These are phyloP conservation scores for Botryosphaeria agaves DNA, from an alignment of 2,329 filamentous ascomycete genomes.

Conservation along the genomic window DNA sequence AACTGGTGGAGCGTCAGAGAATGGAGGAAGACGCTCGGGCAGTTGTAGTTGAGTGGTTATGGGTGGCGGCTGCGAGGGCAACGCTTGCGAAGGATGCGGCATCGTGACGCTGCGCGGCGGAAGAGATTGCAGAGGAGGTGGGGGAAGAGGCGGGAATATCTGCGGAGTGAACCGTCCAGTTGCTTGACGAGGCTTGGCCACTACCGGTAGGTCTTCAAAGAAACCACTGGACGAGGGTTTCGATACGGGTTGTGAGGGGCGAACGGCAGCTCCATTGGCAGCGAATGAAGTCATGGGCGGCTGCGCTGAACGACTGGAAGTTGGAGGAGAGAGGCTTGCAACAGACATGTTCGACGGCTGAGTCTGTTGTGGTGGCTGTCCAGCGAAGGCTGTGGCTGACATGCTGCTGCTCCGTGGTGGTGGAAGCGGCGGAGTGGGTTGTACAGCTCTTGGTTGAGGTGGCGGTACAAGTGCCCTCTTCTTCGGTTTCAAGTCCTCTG, in stretches of 20 bases:
- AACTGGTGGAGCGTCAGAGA: slow-evolving; percentile 20
- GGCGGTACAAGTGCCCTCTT: slow-evolving; percentile 33
- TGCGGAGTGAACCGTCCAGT: slow-evolving; percentile 21
- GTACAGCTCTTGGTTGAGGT: slow-evolving; percentile 18
- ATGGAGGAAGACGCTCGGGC: slow-evolving; percentile 22
- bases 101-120: slow-evolving; percentile 2
- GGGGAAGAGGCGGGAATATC: slow-evolving; percentile 8
- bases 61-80: slow-evolving; percentile 1
- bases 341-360: slow-evolving; percentile 13
- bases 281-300: slow-evolving; percentile 5
- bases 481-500: slow-evolving; percentile 65
- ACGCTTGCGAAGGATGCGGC: background rate
- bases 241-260: slow-evolving; percentile 4
- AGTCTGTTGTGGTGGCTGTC: slow-evolving; percentile 3
- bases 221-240: slow-evolving; percentile 20
- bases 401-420: slow-evolving; percentile 48
- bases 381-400: slow-evolving; percentile 6
- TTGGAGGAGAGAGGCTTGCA: slow-evolving; percentile 20
- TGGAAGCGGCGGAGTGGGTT: slow-evolving; percentile 14
- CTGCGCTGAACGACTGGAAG: slow-evolving; percentile 19
- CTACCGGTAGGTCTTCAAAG: slow-evolving; percentile 30
- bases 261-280: background rate
- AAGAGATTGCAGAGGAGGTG: slow-evolving; percentile 4
- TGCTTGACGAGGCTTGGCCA: slow-evolving; percentile 21
- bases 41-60: slow-evolving; percentile 12